Base-by-base conservation (phyloP, 2,329 filamentous ascomycete species). In the Monosporascus sp. region DNA sequence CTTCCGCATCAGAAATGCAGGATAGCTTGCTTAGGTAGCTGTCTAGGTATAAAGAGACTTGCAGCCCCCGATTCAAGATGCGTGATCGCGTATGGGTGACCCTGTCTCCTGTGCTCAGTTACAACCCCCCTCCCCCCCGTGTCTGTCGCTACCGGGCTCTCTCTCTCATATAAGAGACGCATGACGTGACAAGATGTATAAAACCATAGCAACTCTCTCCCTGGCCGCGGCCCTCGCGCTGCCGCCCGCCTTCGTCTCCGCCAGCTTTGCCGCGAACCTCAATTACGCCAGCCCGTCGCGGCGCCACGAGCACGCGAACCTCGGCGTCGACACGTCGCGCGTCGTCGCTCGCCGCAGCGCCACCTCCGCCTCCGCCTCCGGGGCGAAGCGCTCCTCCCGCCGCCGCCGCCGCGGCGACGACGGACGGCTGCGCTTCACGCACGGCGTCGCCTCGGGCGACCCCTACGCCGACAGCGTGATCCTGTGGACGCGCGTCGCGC, bases 271-370 rank as follows among this genome's bases (percentile, higher is more conserved):
- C 51, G 68, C 68, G 4, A 88, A 88, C 64, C 66, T 88, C 56
- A 88, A 88, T 71, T 90, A 88, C 66, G 75, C 77, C 49, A 86
- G 81, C 61, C 85, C 86, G 6, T 89, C 86, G 1, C 75, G 80
- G 41, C 78, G 85, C 41, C 86, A 89, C 59, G 76, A 80, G 44
- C 86, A 89, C 59, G 76, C 80, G 4, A 73, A 75, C 38, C 74
- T 90, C 11, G 86, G 85, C 5, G 80, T 90, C 46, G 79, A 84
- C n/a, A 76, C 88, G 16, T 77, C 77, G 48, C 83, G 80, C 58
- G 79, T 88, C 48, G 76, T 80, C 45, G 81, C 80, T 65, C 77
- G 84, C 38, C 78, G 76, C 81, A 80, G 66, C 77, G 83, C 38
- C 78, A 76, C 49, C 60, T 66, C 27, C 22, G 73, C 72, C n/a